Percentiles rank a stretch among this genome's conserved stretches.
Evolutionary conservation across 306 rosid genomes (phyloP).

Genomic region (Corylus americana): DNA sequence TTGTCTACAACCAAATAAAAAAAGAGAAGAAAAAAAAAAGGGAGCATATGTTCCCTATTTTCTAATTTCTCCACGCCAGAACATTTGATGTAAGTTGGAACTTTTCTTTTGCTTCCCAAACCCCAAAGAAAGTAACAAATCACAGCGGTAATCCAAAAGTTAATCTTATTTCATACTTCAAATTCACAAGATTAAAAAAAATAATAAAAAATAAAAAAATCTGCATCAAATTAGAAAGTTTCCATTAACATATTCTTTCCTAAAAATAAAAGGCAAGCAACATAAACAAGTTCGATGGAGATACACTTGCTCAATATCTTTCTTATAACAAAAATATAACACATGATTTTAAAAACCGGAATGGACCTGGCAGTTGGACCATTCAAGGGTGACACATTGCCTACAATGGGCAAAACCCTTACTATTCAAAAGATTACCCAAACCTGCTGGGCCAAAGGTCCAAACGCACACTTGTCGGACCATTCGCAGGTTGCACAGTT

Average conservation of each 20-base stretch:
- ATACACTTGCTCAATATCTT: background rate
- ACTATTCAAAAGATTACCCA: background rate
- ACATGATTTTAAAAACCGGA: background rate
- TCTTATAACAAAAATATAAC: too few relatives aligned
- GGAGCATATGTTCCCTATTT: background rate
- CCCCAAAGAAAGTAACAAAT: background rate
- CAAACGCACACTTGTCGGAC: background rate
- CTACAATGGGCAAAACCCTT: background rate
- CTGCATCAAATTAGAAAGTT: background rate
- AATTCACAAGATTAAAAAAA: background rate
- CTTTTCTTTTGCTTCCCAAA: background rate
- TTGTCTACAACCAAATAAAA: background rate
- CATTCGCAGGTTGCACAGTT: background rate
- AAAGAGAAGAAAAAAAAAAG: background rate
- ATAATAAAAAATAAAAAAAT: background rate
- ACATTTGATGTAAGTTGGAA: background rate
- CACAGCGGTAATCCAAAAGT: background rate
- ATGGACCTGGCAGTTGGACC: background rate
- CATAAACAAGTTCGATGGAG: background rate
- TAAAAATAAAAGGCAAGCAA: background rate
- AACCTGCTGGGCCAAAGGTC: background rate
- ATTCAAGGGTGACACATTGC: background rate
- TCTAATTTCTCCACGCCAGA: background rate
- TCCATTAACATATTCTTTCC: background rate
- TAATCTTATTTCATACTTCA: background rate